These are phyloP conservation scores for Colletotrichum sp. DNA, from an alignment of 2,329 filamentous ascomycete genomes.

Conservation along the genomic window DNA sequence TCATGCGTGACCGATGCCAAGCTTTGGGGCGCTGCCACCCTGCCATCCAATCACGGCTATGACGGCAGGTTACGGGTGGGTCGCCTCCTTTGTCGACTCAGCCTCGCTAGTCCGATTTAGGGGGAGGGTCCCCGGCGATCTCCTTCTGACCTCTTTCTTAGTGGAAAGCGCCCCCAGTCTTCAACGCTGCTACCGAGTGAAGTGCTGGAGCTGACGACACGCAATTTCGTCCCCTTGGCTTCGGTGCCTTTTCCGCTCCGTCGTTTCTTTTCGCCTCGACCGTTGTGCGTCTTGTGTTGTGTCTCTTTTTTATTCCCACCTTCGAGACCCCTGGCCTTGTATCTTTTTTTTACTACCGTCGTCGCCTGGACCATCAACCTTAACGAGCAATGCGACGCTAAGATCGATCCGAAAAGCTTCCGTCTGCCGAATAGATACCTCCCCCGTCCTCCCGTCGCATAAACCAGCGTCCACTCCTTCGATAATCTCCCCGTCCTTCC, in stretches of 20 bases:
- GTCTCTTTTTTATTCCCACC: neutral
- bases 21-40: constrained; percentile 4
- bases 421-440: neutral
- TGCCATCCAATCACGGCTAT: constrained; percentile 7
- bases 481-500: neutral
- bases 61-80: neutral
- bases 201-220: constrained; percentile 17
- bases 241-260: neutral
- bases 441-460: neutral
- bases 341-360: neutral
- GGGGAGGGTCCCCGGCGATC: constrained; percentile 8
- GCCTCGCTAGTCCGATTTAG: constrained; percentile 20
- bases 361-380: neutral
- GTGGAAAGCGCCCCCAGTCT: neutral
- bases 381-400: constrained; percentile 18
- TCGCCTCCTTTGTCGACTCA: constrained; percentile 17
- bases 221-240: constrained; percentile 18
- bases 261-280: neutral
- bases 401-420: constrained; percentile 8
- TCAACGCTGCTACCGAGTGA: neutral
- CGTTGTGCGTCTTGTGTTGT: neutral
- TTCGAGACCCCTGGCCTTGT: neutral
- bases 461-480: neutral
- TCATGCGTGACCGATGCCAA: constrained; percentile 3
- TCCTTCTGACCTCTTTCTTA: constrained; percentile 1